phyloP scores from a whole-genome alignment of 2,329 filamentous ascomycete species.

The Lasiodiplodia sp. region DNA sequence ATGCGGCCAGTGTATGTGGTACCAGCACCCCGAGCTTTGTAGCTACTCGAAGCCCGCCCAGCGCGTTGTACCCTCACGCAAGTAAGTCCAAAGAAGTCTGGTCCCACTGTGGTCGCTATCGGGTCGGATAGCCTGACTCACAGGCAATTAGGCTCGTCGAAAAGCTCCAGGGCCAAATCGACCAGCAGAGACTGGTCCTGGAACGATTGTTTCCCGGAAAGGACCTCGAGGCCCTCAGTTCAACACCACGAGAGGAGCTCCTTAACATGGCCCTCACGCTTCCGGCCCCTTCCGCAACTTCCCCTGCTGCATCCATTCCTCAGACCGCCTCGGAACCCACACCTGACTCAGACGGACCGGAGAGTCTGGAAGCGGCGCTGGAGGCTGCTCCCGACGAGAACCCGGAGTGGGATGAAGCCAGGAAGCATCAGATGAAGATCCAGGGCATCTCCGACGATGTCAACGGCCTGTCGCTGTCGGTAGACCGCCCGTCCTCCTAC shows the following conservation, averaged over 20 bases:
- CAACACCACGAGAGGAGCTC: slow-evolving; percentile 53
- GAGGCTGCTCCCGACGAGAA: slow-evolving; percentile 74
- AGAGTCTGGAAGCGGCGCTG: slow-evolving; percentile 62
- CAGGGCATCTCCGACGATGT: slow-evolving; percentile 71
- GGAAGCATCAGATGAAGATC: slow-evolving; percentile 50
- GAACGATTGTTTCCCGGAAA: slow-evolving; percentile 52
- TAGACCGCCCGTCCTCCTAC: slow-evolving; percentile 70
- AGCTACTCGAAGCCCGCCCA: slow-evolving; percentile 83
- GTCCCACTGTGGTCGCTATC: not conserved
- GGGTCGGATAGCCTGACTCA: slow-evolving; percentile 66
- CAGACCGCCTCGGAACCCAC: slow-evolving; percentile 42
- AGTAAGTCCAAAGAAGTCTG: slow-evolving; percentile 58
- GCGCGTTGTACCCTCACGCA: slow-evolving; percentile 77
- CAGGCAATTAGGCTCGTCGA: slow-evolving; percentile 63
- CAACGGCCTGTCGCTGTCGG: slow-evolving; percentile 69
- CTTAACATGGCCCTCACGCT: slow-evolving; percentile 53
- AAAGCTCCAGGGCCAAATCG: slow-evolving; percentile 59
- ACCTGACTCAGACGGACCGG: slow-evolving; percentile 54
- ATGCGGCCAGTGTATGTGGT: slow-evolving; percentile 83
- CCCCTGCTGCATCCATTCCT: not conserved
- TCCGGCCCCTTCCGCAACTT: slow-evolving; percentile 41
- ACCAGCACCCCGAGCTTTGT: slow-evolving; percentile 79
- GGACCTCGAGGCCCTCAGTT: slow-evolving; percentile 49
- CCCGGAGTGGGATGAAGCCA: slow-evolving; percentile 71
- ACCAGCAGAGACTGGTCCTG: slow-evolving; percentile 54